These are phyloP conservation scores for Botryotinia narcissicola DNA, from an alignment of 2,329 filamentous ascomycete genomes.

Conservation along the genomic window DNA sequence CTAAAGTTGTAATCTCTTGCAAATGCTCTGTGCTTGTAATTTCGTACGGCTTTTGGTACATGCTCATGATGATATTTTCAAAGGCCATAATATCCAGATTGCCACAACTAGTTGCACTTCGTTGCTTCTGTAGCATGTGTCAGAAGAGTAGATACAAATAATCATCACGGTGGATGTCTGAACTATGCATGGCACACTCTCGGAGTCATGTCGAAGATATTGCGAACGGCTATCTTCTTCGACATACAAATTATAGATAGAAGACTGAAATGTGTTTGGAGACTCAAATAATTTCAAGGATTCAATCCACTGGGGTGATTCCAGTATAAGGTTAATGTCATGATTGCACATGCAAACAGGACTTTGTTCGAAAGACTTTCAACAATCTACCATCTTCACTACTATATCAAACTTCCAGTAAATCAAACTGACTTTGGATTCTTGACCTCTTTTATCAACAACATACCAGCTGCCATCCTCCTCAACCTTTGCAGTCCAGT, in stretches of 20 bases:
- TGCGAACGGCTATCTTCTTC: too few species aligned
- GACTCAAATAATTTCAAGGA: too few species aligned
- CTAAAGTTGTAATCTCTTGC: not conserved
- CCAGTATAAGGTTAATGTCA: too few species aligned
- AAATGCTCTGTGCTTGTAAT: not conserved
- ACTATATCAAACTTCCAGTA: not conserved
- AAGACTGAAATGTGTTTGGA: too few species aligned
- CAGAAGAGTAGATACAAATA: too few species aligned
- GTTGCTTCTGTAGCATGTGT: not conserved
- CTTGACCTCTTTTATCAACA: not conserved
- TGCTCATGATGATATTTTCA: not conserved
- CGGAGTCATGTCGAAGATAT: too few species aligned
- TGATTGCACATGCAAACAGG: too few species aligned
- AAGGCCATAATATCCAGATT: not conserved
- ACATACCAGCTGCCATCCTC: not conserved
- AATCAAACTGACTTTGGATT: not conserved
- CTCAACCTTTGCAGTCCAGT: not conserved
- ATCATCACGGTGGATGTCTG: too few species aligned
- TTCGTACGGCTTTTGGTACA: not conserved
- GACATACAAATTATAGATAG: too few species aligned
- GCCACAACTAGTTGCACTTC: fast-evolving
- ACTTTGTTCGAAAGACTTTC: too few species aligned
- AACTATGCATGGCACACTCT: too few species aligned
- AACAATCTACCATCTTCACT: not conserved
- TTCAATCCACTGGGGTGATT: too few species aligned